These are phyloP conservation scores for Dothideomycetidae sp. DNA, from an alignment of 2,329 filamentous ascomycete species.

Conservation along the genomic window DNA sequence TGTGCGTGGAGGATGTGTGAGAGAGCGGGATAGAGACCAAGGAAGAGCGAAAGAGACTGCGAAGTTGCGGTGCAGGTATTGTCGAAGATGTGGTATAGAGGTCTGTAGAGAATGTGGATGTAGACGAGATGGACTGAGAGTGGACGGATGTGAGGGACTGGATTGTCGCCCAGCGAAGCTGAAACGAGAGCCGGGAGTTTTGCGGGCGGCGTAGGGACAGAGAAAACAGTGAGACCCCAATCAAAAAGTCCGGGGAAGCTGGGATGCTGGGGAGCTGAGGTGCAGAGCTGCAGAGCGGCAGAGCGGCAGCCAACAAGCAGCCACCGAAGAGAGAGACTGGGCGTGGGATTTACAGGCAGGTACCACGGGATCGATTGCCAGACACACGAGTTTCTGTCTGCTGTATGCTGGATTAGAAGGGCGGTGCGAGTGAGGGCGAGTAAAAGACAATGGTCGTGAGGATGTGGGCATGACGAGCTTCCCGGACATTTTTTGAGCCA, in stretches of 20 bases:
- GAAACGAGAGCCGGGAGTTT: constrained; percentile 10
- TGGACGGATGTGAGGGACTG: background rate
- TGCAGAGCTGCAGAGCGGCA: too few relatives aligned
- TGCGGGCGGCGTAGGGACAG: constrained; percentile 5
- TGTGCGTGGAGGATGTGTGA: constrained; percentile 17
- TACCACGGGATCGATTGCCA: too few relatives aligned
- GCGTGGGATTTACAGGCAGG: too few relatives aligned
- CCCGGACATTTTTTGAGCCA: background rate
- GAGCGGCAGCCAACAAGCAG: too few relatives aligned
- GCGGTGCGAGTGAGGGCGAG: too few relatives aligned
- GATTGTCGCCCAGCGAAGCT: constrained; percentile 7
- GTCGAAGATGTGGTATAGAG: constrained; percentile 1
- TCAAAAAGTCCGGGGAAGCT: constrained; percentile 9
- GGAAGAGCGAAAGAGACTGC: background rate
- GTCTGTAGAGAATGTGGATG: background rate
- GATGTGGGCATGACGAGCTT: background rate
- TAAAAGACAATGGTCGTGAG: too few relatives aligned
- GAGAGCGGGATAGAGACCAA: background rate
- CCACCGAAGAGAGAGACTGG: too few relatives aligned
- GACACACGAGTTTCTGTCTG: too few relatives aligned
- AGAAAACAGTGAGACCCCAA: constrained; percentile 9
- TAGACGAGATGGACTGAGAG: constrained; percentile 3
- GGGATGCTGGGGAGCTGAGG: too few relatives aligned
- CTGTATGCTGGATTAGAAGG: too few relatives aligned
- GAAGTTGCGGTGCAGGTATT: constrained; percentile 6